Percentiles rank a stretch among this genome's conserved stretches.
Evolutionary conservation across 2,329 filamentous ascomycete species (phyloP).

Genomic region (Cryphonectria naterciae): DNA sequence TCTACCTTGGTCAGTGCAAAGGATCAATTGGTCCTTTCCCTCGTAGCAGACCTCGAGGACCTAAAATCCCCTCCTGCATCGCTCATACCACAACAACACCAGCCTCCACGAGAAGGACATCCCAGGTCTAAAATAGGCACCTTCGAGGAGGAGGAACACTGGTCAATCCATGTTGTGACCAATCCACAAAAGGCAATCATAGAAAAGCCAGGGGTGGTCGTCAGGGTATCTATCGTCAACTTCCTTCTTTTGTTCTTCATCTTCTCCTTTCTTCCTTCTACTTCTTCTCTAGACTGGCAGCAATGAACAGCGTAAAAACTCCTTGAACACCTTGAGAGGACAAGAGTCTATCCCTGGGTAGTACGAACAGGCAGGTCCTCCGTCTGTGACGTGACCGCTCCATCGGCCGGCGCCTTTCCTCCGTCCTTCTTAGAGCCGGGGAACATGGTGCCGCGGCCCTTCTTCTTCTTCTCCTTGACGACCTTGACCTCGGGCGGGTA

Average conservation of each 20-base stretch:
- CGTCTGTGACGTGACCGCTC: constrained; percentile 27
- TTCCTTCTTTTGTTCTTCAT: background rate
- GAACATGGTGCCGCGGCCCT: constrained; percentile 73
- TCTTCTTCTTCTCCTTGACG: constrained; percentile 77
- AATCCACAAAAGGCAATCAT: background rate
- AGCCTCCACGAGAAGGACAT: background rate
- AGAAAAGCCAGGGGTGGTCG: background rate
- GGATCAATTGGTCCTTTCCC: background rate
- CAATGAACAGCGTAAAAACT: background rate
- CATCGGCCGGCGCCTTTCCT: constrained; percentile 27
- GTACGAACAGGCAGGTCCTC: constrained; percentile 28
- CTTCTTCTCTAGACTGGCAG: background rate
- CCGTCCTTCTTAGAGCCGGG: constrained; percentile 47
- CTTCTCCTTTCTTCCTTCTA: background rate
- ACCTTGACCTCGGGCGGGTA: constrained; percentile 74
- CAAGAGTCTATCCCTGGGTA: background rate
- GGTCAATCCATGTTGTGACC: background rate
- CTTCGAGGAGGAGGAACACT: background rate
- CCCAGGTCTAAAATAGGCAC: background rate
- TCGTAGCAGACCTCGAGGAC: background rate
- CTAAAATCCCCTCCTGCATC: background rate
- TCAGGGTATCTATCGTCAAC: constrained; percentile 5
- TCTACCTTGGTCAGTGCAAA: background rate
- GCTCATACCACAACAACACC: background rate
- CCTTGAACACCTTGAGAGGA: background rate